Conservation (phyloP, 495 filamentous ascomycete genomes). For the Tetracladium marchalianum region DNA sequence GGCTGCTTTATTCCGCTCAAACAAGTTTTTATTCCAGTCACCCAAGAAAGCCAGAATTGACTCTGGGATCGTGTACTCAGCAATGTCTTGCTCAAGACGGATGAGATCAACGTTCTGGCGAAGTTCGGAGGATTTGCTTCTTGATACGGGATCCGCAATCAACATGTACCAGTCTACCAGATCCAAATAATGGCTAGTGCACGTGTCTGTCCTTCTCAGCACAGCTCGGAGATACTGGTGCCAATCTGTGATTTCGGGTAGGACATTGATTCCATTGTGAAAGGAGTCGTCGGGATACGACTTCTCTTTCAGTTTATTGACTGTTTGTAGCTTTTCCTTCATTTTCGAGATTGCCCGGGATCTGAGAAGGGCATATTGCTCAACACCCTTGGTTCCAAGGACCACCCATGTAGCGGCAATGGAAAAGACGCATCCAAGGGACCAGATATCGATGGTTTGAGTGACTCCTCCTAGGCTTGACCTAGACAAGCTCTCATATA, state of each 20-base stretch:
- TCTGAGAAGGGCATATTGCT: constrained; percentile 1
- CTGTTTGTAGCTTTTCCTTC: too few species aligned
- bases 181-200: not conserved
- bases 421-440: constrained; percentile 34
- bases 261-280: constrained; percentile 18
- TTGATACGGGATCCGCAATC: too few species aligned
- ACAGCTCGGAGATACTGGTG: constrained; percentile 15
- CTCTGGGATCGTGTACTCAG: too few species aligned
- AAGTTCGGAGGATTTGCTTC: too few species aligned
- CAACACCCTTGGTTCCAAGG: constrained; percentile 21
- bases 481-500: constrained; percentile 5
- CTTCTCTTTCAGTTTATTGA: too few species aligned
- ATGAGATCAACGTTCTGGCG: too few species aligned
- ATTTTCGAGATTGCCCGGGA: too few species aligned
- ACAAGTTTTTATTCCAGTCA: too few species aligned
- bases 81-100: too few species aligned
- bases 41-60: too few species aligned
- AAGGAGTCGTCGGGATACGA: constrained; percentile 14
- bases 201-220: not conserved
- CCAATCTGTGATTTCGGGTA: constrained; percentile 19
- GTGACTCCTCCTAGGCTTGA: constrained; percentile 13
- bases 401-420: constrained; percentile 30
- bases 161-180: not conserved
- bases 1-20: too few species aligned
- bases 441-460: constrained; percentile 32